phyloP scores from a whole-genome alignment of 1,284 basidiomycete genomes.

The Cryptococcus sp. region DNA sequence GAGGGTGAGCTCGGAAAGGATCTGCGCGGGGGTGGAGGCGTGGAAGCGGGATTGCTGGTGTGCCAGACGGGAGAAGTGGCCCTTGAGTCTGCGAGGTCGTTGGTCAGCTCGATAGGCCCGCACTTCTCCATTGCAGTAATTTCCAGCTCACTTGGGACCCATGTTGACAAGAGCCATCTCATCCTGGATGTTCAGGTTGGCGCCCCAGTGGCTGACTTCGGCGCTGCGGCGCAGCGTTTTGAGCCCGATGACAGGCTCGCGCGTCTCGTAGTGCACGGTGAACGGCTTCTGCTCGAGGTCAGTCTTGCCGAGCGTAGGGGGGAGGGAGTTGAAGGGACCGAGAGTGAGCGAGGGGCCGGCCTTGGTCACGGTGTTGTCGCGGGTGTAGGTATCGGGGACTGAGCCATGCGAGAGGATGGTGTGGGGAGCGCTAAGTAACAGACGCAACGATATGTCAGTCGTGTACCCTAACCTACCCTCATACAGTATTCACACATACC shows the following conservation, averaged over 20 bases:
- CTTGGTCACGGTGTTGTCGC: conserved; percentile 57
- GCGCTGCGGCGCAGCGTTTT: conserved; percentile 68
- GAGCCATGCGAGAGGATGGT: conserved; percentile 66
- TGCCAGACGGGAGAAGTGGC: conserved; percentile 89
- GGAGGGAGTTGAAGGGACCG: conserved; percentile 76
- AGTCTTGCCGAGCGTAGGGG: conserved; percentile 55
- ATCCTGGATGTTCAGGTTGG: conserved; percentile 90
- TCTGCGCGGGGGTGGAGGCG: conserved; percentile 63
- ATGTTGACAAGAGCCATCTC: conserved; percentile 78
- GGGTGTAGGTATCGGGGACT: conserved; percentile 40
- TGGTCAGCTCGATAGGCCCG: too few relatives aligned
- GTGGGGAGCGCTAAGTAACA: conserved; percentile 57
- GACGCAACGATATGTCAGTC: too few relatives aligned
- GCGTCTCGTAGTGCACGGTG: conserved; percentile 74
- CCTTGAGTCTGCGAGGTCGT: conserved; percentile 66
- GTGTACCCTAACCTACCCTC: too few relatives aligned
- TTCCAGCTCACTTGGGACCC: conserved; percentile 70
- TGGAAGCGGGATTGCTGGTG: conserved; percentile 73
- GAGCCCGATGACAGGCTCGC: conserved; percentile 74
- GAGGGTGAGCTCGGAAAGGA: conserved; percentile 62
- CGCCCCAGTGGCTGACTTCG: conserved; percentile 96
- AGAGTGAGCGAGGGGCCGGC: conserved; percentile 78
- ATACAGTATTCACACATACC: conserved; percentile 53
- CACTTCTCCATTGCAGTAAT: not conserved
- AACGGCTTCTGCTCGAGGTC: conserved; percentile 63